Base-by-base conservation (phyloP, 805 yeast genomes). In the Yamadazyma nakazawae region DNA sequence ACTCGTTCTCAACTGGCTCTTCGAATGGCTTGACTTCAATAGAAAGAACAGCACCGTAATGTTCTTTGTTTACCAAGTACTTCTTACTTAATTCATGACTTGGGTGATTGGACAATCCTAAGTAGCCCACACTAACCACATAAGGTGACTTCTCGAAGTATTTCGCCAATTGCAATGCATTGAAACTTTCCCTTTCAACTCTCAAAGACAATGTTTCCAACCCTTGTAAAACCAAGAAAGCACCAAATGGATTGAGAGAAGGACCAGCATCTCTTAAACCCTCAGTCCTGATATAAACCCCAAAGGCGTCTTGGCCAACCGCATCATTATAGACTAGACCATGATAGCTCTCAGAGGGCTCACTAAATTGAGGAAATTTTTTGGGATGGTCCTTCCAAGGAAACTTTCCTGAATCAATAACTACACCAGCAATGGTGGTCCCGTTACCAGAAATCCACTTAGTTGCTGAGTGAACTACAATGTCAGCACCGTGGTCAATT, bases 381-480 rank as follows among this genome's bases (percentile, higher is more conserved):
- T 85, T 82, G 38, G 94, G 92, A 69, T 87, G 79, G 53, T 88
- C 79, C 48, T 78, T 74, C 91, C 96, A 92, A 60, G 92, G 95
- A 77, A 92, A 92, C 42, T 86, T 91, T 56, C 97, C 97, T 32
- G 90, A 81, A 65, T 92, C 97, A 40, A 92, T 77, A 54, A 92
- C 76, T 44, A 84, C 87, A 75, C 98, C 98, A 45, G 86, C 97
- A 66, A 91, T 84, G 37, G 97, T 88, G 47, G 87, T 89, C 63
- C 98, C 97, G 63, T 91, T 97, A 49, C 97, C 98, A 53, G 96
- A 96, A 55, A 91, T 91, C 97, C 97, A 92, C 68, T 91, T 91
- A 49, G 98, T 91, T 46, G 97, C 96, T 51, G 97, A 90, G 67
- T 91, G 96, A 17, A 86, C 86, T 30, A 92, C 85, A 54, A 91